These are phyloP conservation scores for Nelumbo lutea DNA, from an alignment of 164 flowering plant species.

Conservation along the genomic window DNA sequence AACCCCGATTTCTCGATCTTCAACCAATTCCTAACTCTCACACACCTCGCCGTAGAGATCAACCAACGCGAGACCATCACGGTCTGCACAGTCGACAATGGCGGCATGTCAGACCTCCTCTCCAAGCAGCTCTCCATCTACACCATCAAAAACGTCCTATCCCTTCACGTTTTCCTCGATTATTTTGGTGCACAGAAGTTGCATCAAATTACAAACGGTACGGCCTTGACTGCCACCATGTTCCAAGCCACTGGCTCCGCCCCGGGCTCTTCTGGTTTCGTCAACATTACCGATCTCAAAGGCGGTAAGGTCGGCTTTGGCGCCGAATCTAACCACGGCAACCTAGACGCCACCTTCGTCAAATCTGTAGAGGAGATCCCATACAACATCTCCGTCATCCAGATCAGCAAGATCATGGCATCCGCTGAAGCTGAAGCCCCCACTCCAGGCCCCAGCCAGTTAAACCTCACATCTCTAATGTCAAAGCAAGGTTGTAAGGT, in stretches of 20 bases:
- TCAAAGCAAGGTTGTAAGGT: no score
- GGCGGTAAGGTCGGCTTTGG: conserved; percentile 72
- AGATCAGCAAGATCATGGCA: conserved; percentile 52
- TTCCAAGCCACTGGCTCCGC: conserved; percentile 22
- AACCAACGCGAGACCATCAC: conserved; percentile 6
- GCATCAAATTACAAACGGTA: conserved; percentile 53
- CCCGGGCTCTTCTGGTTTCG: conserved; percentile 61
- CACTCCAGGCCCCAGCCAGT: conserved; percentile 27
- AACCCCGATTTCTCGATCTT: no score
- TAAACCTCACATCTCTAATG: background rate
- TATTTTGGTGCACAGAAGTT: no score
- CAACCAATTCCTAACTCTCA: conserved; percentile 55
- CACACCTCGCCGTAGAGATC: conserved; percentile 17
- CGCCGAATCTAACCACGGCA: conserved; percentile 31
- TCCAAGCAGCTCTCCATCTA: no score
- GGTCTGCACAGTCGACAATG: conserved; percentile 33
- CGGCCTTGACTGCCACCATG: conserved; percentile 17
- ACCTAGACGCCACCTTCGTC: no score
- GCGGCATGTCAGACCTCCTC: no score
- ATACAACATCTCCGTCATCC: conserved; percentile 65
- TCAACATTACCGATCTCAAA: conserved; percentile 26
- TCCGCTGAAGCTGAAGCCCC: conserved; percentile 39
- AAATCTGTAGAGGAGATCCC: no score
- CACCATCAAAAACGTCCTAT: no score
- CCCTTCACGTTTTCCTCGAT: no score